Evolutionary conservation across 768 basidiomycete species (phyloP).

Genomic region (Collybiopsis luxurians): DNA sequence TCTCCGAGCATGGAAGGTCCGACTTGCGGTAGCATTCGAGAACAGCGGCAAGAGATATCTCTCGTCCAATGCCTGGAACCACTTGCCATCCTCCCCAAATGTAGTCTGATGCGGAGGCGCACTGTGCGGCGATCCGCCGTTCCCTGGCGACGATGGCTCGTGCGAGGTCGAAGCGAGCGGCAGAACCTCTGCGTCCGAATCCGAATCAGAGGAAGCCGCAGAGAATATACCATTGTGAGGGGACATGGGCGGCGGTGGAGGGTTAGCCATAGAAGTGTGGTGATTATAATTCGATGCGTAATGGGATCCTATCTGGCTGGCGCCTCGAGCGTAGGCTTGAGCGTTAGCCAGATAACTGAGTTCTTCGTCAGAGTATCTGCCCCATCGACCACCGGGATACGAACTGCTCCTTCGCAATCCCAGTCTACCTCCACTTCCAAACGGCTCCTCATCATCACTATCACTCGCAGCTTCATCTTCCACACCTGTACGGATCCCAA

Average conservation of each 20-base stretch:
- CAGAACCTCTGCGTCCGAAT: conserved; percentile 78
- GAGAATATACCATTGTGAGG: conserved; percentile 45
- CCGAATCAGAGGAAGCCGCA: conserved; percentile 72
- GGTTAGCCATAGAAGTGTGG: conserved; percentile 27
- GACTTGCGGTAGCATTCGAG: conserved; percentile 86
- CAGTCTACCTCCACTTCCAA: conserved; percentile 17
- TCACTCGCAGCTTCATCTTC: conserved; percentile 80
- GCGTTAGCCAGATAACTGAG: conserved; percentile 29
- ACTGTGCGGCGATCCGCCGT: conserved; percentile 7
- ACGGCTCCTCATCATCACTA: conserved; percentile 51
- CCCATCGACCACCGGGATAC: conserved; percentile 35
- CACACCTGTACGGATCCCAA: conserved; percentile 94
- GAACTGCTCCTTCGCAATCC: conserved; percentile 32
- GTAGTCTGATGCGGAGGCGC: conserved; percentile 15
- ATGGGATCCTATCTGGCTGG: conserved; percentile 51
- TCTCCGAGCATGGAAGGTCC: conserved; percentile 79
- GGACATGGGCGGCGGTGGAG: conserved; percentile 16
- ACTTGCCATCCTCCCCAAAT: conserved; percentile 77
- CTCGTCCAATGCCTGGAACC: conserved; percentile 96
- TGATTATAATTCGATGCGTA: conserved; percentile 64
- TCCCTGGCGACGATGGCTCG: conserved; percentile 16
- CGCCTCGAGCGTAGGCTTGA: conserved; percentile 18
- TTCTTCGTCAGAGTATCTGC: conserved; percentile 42
- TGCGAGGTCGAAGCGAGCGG: conserved; percentile 62
- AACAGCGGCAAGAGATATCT: conserved; percentile 91